Evolutionary conservation across 257 asterid genomes (phyloP).

Genomic region (Nicotiana benthamiana): DNA sequence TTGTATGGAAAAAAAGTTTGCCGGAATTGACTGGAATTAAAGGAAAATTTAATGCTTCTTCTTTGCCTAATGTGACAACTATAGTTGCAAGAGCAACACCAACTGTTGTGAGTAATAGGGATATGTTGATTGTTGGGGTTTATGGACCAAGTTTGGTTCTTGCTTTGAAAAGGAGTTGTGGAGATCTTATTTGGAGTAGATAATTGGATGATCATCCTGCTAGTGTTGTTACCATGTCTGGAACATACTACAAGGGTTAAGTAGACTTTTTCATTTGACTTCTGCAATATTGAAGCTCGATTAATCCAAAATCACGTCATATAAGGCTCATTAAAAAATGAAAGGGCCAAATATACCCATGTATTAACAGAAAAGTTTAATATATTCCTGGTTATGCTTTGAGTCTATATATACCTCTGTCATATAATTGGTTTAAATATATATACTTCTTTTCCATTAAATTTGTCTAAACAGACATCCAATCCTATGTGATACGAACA

Average conservation of each 20-base stretch:
- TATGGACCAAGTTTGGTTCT: slow-evolving; percentile 44
- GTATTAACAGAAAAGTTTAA: too few species aligned
- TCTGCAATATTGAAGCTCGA: too few species aligned
- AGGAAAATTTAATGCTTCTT: not conserved
- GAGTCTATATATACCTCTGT: too few species aligned
- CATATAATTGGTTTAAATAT: too few species aligned
- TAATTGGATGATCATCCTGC: slow-evolving; percentile 36
- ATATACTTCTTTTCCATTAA: too few species aligned
- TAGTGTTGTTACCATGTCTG: slow-evolving; percentile 50
- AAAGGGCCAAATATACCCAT: too few species aligned
- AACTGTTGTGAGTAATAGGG: slow-evolving; percentile 24
- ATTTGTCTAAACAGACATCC: too few species aligned
- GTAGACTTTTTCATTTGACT: not conserved
- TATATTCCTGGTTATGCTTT: too few species aligned
- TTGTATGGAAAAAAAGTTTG: slow-evolving; percentile 35
- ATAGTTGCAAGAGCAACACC: slow-evolving; percentile 40
- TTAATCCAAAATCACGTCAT: too few species aligned
- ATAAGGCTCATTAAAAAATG: too few species aligned
- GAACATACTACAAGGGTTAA: slow-evolving; percentile 40
- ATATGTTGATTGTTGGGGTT: slow-evolving; percentile 29
- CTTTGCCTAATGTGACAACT: slow-evolving; percentile 7
- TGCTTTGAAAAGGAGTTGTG: slow-evolving; percentile 29
- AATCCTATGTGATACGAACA: too few species aligned
- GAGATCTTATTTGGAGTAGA: slow-evolving; percentile 40
- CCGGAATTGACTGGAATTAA: slow-evolving; percentile 28